Conservation (phyloP, 257 asterid genomes). For the Solanum medicagineum region DNA sequence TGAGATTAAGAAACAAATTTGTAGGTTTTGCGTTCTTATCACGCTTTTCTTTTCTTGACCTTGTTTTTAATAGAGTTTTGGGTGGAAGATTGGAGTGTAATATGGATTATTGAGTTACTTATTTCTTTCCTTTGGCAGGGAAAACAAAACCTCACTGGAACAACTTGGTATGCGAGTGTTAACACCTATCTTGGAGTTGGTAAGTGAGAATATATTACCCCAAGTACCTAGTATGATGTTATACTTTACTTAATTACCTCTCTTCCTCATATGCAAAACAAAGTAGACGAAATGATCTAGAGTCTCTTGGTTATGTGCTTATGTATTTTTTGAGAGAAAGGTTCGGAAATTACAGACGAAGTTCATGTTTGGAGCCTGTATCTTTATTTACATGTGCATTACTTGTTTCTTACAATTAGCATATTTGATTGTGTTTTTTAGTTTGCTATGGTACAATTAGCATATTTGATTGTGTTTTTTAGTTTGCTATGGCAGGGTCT, state of each 20-base stretch:
- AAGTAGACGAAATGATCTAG: conserved; percentile 96
- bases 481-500: conserved; percentile 98
- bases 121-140: conserved; percentile 37
- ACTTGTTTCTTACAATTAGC: neutral
- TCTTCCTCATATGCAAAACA: conserved; percentile 46
- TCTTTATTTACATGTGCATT: neutral
- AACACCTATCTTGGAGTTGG: conserved; percentile 98
- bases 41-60: neutral
- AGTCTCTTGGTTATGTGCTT: conserved; percentile 90
- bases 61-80: neutral
- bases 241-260: neutral
- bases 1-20: neutral
- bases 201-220: conserved; percentile 19
- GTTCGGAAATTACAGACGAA: conserved; percentile 14
- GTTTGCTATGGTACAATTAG: conserved; percentile 72
- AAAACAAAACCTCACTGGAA: conserved; percentile 95
- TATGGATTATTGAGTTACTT: neutral
- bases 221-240: neutral
- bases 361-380: neutral
- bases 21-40: neutral
- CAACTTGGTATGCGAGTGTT: conserved; percentile 98
- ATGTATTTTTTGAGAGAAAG: conserved; percentile 95
- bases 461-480: neutral
- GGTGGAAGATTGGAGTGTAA: neutral
- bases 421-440: conserved; percentile 7